Percentiles rank a stretch among this genome's conserved stretches.
phyloP scores from a whole-genome alignment of 768 basidiomycete genomes.

The Mycena capillaripes region DNA sequence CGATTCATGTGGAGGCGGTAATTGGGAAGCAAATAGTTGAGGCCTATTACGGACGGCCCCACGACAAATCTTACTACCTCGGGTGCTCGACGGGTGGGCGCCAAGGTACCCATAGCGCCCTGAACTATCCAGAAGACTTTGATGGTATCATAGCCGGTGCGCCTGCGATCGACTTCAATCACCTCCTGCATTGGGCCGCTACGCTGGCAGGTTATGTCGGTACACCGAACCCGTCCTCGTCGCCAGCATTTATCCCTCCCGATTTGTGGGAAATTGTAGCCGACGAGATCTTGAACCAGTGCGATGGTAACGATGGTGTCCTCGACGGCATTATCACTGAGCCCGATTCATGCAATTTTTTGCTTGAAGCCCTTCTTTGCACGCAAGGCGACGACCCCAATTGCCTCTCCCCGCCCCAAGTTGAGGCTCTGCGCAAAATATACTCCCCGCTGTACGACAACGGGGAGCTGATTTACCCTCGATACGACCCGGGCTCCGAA shows the following conservation, averaged over 20 bases:
- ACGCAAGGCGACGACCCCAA: not conserved
- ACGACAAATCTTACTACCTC: constrained; percentile 41
- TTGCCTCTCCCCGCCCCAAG: constrained; percentile 39
- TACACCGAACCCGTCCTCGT: not conserved
- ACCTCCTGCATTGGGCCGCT: constrained; percentile 25
- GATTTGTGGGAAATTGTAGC: constrained; percentile 37
- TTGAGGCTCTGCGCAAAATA: constrained; percentile 38
- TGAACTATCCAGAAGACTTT: constrained; percentile 43
- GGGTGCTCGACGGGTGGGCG: constrained; percentile 47
- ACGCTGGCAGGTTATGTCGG: constrained; percentile 17
- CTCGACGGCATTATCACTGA: constrained; percentile 42
- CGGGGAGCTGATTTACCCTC: constrained; percentile 35
- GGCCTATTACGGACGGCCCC: constrained; percentile 37
- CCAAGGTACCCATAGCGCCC: constrained; percentile 41
- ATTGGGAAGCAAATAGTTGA: constrained; percentile 42
- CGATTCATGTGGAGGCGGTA: constrained; percentile 40
- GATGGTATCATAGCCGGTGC: constrained; percentile 45
- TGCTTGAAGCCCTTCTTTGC: constrained; percentile 39
- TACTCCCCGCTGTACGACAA: constrained; percentile 37
- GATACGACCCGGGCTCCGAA: constrained; percentile 34
- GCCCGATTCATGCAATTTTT: constrained; percentile 42
- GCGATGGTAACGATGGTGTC: constrained; percentile 39
- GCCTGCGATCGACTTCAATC: constrained; percentile 37
- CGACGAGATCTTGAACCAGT: constrained; percentile 35
- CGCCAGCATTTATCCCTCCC: constrained; percentile 30